Percentiles rank a stretch among this genome's conserved stretches.
phyloP scores from a whole-genome alignment of 441 rosid species.

The Pelargonium fulgidum region DNA sequence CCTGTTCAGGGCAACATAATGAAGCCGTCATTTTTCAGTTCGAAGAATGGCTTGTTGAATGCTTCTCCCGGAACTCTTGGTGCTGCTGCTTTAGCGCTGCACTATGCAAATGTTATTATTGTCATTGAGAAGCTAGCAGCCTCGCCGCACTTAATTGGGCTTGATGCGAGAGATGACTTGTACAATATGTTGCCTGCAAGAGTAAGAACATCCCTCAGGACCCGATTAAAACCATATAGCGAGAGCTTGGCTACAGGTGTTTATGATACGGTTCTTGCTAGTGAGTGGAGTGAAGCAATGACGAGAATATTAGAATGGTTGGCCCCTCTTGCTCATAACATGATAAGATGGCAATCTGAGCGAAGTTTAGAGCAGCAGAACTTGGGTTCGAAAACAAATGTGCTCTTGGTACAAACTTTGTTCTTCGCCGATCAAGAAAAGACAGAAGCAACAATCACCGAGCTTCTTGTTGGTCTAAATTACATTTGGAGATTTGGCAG shows the following conservation, averaged over 20 bases:
- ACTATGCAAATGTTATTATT: conserved; percentile 84
- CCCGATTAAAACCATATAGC: conserved; percentile 61
- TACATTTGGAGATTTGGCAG: conserved; percentile 75
- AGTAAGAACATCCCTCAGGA: conserved; percentile 61
- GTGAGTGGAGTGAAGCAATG: conserved; percentile 80
- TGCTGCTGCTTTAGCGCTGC: conserved; percentile 80
- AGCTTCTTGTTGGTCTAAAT: conserved; percentile 93
- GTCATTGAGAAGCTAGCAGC: conserved; percentile 81
- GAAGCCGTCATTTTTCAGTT: conserved; percentile 30
- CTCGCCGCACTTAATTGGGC: conserved; percentile 88
- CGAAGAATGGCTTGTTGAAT: conserved; percentile 42
- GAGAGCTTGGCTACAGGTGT: conserved; percentile 52
- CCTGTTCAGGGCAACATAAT: conserved; percentile 23
- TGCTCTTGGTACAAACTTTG: conserved; percentile 86
- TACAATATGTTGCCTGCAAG: conserved; percentile 85
- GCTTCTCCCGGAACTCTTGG: conserved; percentile 80
- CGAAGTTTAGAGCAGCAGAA: conserved; percentile 90
- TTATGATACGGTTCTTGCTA: conserved; percentile 64
- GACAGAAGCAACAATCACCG: conserved; percentile 83
- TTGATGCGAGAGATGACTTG: conserved; percentile 88
- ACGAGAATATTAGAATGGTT: conserved; percentile 76
- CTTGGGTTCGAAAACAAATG: conserved; percentile 65
- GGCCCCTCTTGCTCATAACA: conserved; percentile 94
- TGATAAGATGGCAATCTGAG: conserved; percentile 96
- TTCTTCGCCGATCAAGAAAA: conserved; percentile 87